Evolutionary conservation across 2,329 filamentous ascomycete species (phyloP), one percentile per base, ranked within the genome.

Genomic region (Diaporthe caulivora): DNA sequence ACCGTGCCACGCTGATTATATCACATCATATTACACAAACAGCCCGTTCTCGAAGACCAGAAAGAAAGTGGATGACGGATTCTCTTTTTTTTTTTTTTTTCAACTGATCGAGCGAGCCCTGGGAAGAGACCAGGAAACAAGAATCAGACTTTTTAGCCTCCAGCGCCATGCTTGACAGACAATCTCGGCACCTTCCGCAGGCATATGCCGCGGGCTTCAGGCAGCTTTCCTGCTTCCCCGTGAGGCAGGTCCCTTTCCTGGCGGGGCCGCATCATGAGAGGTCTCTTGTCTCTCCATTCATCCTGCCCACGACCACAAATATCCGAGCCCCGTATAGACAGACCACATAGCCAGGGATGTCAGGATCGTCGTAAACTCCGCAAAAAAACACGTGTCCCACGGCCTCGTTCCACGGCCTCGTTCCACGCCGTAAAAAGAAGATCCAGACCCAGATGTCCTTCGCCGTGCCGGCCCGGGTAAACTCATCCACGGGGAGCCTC

Each of bases 121-220:
- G 42, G 17, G 24, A 49, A 51, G 44, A 37, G 15, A 34, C 44
- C 26, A 65, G 29, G 62, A 24, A 65, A 37, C 44, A 65, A 51
- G 40, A 65, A 31, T 31, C 44, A 47, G 31, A 65, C 44, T 65
- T 65, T 65, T 65, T 62, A 40, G 57, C 62, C 62, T 65, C 62
- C 62, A 51, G 62, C 62, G 62, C 62, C 62, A 34, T 65, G 44
- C 62, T 65, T 65, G 24, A 51, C 62, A 51, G 62, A 65, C 62
- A 65, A 51, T 65, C 62, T 51, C 62, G 62, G 62, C 17, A 65
- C 44, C 62, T 65, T 65, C 62, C 62, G 62, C 37, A 44, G 62
- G 62, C 62, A 65, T 24, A 51, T 65, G 44, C 62, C 62, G 44
- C 44, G 37, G 44, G 17, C 44, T 65, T 65, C 44, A 51, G 31